Evolutionary conservation across 495 filamentous ascomycete genomes (phyloP).

Genomic region (Rhypophila decipiens): DNA sequence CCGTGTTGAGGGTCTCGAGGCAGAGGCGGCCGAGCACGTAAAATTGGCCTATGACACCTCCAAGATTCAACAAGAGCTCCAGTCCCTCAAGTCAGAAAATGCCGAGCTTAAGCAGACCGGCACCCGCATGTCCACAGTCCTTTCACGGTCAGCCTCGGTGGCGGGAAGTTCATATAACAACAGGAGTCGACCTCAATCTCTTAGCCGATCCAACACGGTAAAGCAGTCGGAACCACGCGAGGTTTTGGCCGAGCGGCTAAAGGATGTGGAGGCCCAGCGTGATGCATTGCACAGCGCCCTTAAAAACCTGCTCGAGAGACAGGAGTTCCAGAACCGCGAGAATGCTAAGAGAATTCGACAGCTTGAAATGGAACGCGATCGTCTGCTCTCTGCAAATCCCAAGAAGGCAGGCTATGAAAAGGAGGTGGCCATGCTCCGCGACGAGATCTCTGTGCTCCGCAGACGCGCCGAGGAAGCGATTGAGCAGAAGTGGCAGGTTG

Average conservation of each 20-base stretch:
- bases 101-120: slow-evolving; percentile 21
- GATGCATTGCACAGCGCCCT: slow-evolving; percentile 86
- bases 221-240: slow-evolving; percentile 62
- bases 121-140: slow-evolving; percentile 21
- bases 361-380: slow-evolving; percentile 73
- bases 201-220: slow-evolving; percentile 54
- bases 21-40: slow-evolving; percentile 58
- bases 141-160: slow-evolving; percentile 41
- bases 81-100: slow-evolving; percentile 64
- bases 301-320: slow-evolving; percentile 78
- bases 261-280: slow-evolving; percentile 88
- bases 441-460: slow-evolving; percentile 79
- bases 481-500: slow-evolving; percentile 94
- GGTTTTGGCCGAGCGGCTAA: slow-evolving; percentile 72
- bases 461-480: slow-evolving; percentile 89
- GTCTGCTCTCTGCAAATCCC: slow-evolving; percentile 61
- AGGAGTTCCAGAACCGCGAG: slow-evolving; percentile 73
- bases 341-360: slow-evolving; percentile 67
- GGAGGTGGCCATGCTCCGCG: slow-evolving; percentile 70
- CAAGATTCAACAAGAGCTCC: slow-evolving; percentile 74
- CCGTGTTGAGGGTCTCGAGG: slow-evolving; percentile 70
- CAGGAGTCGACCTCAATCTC: slow-evolving; percentile 23
- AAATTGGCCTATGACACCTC: slow-evolving; percentile 67
- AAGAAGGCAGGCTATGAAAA: slow-evolving; percentile 71
- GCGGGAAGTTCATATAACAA: slow-evolving; percentile 21